Conservation (phyloP, 305 asterid species). For the Fraxinus baroniana region DNA sequence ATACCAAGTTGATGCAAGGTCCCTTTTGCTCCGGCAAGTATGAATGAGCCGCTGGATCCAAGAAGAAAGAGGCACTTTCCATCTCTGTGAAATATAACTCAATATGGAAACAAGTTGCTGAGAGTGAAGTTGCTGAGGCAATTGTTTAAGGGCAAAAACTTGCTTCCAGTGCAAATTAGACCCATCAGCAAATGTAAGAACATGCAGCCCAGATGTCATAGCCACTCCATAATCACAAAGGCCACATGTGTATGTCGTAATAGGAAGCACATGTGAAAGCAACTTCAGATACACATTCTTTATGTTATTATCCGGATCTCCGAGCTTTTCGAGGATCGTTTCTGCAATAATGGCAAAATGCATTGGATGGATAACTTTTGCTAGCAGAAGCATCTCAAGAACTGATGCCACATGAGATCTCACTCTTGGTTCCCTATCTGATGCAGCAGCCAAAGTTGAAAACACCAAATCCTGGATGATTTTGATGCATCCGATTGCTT, state of each 20-base stretch:
- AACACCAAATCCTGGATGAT: conserved; percentile 62
- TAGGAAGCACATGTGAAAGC: conserved; percentile 70
- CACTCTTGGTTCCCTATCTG: conserved; percentile 86
- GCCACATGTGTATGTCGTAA: conserved; percentile 70
- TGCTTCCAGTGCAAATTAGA: conserved; percentile 81
- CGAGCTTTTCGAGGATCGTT: conserved; percentile 75
- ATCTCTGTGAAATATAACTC: conserved; percentile 95
- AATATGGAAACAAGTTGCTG: conserved; percentile 92
- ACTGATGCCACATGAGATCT: conserved; percentile 70
- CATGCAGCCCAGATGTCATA: conserved; percentile 45
- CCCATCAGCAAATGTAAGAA: conserved; percentile 40
- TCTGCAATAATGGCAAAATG: conserved; percentile 67
- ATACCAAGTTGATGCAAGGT: conserved; percentile 44
- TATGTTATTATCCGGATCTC: conserved; percentile 83
- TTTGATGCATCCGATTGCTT: conserved; percentile 64
- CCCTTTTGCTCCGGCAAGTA: conserved; percentile 62
- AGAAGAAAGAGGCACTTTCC: conserved; percentile 90
- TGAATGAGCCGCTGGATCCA: conserved; percentile 91
- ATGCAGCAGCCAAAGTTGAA: conserved; percentile 69
- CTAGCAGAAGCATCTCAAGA: conserved; percentile 72
- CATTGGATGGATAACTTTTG: conserved; percentile 79
- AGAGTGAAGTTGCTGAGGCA: conserved; percentile 85
- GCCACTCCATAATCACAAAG: conserved; percentile 54
- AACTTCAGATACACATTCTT: conserved; percentile 63
- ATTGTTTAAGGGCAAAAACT: conserved; percentile 81